Evolutionary conservation across 179 eudicot genomes (phyloP).

Genomic region (Silene vulgaris): DNA sequence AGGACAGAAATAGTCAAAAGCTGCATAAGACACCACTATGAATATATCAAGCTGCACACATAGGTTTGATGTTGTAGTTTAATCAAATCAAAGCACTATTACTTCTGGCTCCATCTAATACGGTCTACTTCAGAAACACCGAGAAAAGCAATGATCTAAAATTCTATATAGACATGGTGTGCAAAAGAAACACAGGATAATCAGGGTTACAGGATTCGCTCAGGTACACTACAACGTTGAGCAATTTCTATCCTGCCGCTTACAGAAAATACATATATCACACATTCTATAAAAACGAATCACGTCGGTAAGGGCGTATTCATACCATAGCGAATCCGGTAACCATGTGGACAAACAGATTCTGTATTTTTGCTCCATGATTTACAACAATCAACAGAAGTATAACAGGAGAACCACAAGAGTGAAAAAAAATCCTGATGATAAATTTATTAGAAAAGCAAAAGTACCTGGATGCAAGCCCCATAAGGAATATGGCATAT

Average conservation of each 20-base stretch:
- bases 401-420: background rate
- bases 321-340: too few species aligned
- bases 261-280: too few species aligned
- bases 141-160: background rate
- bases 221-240: too few species aligned
- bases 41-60: background rate
- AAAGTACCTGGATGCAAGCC: constrained; percentile 87
- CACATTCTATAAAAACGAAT: too few species aligned
- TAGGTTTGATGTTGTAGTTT: background rate
- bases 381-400: background rate
- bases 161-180: background rate
- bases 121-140: background rate
- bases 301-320: too few species aligned
- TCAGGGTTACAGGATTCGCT: too few species aligned
- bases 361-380: too few species aligned
- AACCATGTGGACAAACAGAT: background rate
- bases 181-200: background rate
- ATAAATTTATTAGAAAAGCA: constrained; percentile 8
- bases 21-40: background rate
- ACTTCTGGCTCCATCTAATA: background rate
- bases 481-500: constrained; percentile 88
- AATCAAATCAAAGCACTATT: background rate
- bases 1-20: background rate
- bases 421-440: constrained; percentile 1
- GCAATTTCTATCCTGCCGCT: too few species aligned